Percentiles rank a stretch among this genome's conserved stretches.
Conservation (phyloP, 768 basidiomycete genomes). For the Auricularia sp. region DNA sequence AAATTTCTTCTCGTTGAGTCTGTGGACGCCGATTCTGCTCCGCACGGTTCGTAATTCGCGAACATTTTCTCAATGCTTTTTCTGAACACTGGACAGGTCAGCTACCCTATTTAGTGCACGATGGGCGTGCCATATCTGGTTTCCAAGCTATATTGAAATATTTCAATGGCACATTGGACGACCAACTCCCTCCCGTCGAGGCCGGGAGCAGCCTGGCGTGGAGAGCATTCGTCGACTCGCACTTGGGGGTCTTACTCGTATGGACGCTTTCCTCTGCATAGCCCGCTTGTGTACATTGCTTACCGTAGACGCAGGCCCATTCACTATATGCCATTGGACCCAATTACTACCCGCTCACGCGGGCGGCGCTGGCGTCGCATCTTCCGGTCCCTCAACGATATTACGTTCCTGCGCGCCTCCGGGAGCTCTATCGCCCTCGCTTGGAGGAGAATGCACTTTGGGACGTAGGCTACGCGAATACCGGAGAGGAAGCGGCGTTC, state of each 20-base stretch:
- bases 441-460: constrained; percentile 59
- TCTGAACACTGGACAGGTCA: constrained; percentile 36
- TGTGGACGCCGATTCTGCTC: constrained; percentile 61
- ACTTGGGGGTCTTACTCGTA: constrained; percentile 64
- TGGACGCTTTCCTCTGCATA: constrained; percentile 19
- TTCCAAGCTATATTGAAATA: constrained; percentile 58
- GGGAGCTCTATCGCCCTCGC: constrained; percentile 44
- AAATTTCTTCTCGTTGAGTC: constrained; percentile 53
- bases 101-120: constrained; percentile 62
- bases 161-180: constrained; percentile 41
- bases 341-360: constrained; percentile 55
- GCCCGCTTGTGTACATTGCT: background rate
- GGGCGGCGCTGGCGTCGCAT: constrained; percentile 42
- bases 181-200: constrained; percentile 33
- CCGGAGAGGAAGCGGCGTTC: constrained; percentile 25
- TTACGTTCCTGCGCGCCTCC: constrained; percentile 58
- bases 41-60: constrained; percentile 44
- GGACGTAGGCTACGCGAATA: constrained; percentile 28
- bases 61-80: too few relatives aligned
- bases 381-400: constrained; percentile 64
- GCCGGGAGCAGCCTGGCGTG: constrained; percentile 51
- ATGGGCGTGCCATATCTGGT: constrained; percentile 37
- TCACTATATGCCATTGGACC: constrained; percentile 48
- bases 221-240: constrained; percentile 53
- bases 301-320: constrained; percentile 37